Conservation (phyloP, 768 basidiomycete genomes). For the Lactarius indigo region DNA sequence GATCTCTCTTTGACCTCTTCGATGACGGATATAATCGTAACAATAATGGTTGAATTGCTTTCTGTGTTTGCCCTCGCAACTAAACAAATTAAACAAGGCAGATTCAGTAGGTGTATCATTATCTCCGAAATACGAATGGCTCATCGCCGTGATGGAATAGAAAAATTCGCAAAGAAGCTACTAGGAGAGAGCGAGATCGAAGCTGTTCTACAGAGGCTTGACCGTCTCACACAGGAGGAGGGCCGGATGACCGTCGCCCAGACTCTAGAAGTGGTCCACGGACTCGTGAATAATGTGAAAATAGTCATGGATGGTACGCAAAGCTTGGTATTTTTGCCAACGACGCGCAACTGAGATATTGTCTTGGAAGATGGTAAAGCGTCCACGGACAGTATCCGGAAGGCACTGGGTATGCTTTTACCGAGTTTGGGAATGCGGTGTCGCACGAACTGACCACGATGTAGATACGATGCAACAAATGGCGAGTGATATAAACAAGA, state of each 20-base stretch:
- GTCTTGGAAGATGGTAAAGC: neutral
- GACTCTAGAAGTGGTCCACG: conserved; percentile 1
- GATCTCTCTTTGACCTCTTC: neutral
- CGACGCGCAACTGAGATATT: neutral
- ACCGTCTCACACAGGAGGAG: conserved; percentile 3
- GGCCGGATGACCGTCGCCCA: neutral
- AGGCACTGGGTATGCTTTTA: neutral
- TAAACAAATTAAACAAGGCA: neutral
- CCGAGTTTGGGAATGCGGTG: neutral
- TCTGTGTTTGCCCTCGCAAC: conserved; percentile 1
- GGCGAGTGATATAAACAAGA: neutral
- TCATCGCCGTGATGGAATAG: neutral
- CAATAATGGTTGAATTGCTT: conserved; percentile 3
- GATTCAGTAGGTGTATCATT: neutral
- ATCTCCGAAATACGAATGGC: neutral
- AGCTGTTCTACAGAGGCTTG: neutral
- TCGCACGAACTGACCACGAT: neutral
- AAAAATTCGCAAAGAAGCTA: conserved; percentile 2
- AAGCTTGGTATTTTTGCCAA: neutral
- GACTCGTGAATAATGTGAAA: neutral
- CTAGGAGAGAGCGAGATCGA: conserved; percentile 5
- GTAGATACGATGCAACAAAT: conserved; percentile 3
- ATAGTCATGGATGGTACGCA: conserved; percentile 3
- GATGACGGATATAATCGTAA: neutral
- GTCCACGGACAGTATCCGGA: neutral